Evolutionary conservation across 768 basidiomycete species (phyloP).

Genomic region (Cantharellus cinnabarinus): DNA sequence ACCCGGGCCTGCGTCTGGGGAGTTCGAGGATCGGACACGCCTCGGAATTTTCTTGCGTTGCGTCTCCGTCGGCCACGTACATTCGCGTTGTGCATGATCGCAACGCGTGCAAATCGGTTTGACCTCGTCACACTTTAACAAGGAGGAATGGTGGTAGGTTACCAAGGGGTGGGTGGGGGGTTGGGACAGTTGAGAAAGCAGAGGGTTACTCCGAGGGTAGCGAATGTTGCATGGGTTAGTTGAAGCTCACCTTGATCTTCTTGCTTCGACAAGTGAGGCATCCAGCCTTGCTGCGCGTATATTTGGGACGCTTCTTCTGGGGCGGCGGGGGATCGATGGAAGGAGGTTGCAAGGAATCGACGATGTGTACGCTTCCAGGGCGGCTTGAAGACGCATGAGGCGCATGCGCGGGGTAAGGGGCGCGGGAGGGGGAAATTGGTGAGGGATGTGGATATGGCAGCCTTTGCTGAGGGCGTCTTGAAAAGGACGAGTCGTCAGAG

Average conservation of each 20-base stretch:
- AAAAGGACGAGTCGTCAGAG: too few species aligned
- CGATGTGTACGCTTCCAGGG: not conserved
- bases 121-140: slow-evolving; percentile 63
- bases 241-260: slow-evolving; percentile 64
- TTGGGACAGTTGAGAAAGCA: not conserved
- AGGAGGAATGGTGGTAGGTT: not conserved
- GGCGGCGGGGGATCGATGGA: not conserved
- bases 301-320: slow-evolving; percentile 45
- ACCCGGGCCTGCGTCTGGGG: not conserved
- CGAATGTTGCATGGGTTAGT: not conserved
- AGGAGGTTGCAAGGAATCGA: not conserved
- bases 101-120: slow-evolving; percentile 79
- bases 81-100: slow-evolving; percentile 61
- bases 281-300: slow-evolving; percentile 84
- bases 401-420: too few species aligned
- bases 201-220: not conserved
- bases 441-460: too few species aligned
- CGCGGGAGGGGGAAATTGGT: too few species aligned
- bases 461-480: too few species aligned
- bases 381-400: too few species aligned
- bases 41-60: slow-evolving; percentile 6
- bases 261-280: slow-evolving; percentile 85
- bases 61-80: slow-evolving; percentile 8
- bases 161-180: not conserved
- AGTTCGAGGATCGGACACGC: not conserved